These are phyloP conservation scores for Yamagishiella unicocca DNA, from an alignment of 139 green algal genomes.

Conservation along the genomic window DNA sequence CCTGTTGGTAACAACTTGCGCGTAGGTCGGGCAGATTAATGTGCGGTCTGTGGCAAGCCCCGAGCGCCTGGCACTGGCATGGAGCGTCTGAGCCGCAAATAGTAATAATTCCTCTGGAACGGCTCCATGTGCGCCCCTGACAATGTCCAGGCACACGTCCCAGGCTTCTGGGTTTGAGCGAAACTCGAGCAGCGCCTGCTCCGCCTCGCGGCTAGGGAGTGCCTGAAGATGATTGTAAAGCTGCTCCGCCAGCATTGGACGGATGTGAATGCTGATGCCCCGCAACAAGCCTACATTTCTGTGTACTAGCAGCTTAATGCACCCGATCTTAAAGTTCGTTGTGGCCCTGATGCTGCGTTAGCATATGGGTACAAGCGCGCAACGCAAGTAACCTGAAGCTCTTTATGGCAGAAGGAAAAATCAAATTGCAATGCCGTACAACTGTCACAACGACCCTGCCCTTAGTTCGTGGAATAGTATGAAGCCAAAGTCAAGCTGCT, in stretches of 20 bases:
- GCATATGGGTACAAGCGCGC: no score
- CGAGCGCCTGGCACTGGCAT: neutral
- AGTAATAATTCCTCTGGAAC: neutral
- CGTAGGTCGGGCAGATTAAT: neutral
- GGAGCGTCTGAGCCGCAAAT: slow-evolving; percentile 21
- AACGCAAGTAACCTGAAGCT: no score
- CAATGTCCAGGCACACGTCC: neutral
- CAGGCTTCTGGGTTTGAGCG: neutral
- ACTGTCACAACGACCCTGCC: no score
- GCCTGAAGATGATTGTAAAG: neutral
- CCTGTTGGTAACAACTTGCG: neutral
- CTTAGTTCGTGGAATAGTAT: no score
- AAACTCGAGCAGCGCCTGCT: slow-evolving; percentile 9
- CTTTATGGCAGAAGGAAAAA: no score
- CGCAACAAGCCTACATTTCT: no score
- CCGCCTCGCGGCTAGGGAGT: slow-evolving; percentile 1
- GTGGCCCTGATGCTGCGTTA: no score
- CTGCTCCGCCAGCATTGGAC: neutral
- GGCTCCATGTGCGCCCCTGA: neutral
- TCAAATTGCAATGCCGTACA: no score
- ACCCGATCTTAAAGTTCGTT: no score
- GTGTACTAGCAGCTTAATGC: no score
- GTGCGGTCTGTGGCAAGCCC: neutral
- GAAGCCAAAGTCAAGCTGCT: no score
- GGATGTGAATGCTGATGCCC: no score